A percentile compares a stretch with the other conserved stretches of the same genome.
These are phyloP conservation scores for Verticillium isaacii DNA, from an alignment of 2,329 filamentous ascomycete species.

Conservation along the genomic window DNA sequence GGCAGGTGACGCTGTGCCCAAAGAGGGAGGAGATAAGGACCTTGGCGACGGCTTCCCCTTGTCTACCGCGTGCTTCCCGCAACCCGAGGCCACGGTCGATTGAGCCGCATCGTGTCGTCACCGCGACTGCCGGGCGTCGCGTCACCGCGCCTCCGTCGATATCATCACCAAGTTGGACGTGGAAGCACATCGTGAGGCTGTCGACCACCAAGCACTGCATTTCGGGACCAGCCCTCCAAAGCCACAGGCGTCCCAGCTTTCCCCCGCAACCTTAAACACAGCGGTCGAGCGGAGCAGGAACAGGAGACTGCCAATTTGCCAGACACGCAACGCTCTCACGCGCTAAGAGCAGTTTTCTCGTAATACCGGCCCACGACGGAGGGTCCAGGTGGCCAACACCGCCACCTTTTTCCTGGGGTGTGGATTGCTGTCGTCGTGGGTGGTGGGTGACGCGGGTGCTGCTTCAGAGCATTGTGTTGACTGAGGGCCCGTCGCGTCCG, in stretches of 20 bases:
- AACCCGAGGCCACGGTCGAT: background rate
- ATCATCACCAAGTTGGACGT: background rate
- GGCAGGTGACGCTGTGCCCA: background rate
- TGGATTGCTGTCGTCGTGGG: background rate
- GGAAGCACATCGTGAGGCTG: background rate
- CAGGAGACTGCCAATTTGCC: background rate
- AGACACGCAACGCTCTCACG: background rate
- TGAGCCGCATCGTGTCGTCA: background rate
- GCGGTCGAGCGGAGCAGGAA: background rate
- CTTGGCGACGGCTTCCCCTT: slow-evolving; percentile 5
- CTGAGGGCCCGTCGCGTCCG: too few relatives aligned
- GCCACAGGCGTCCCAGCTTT: background rate
- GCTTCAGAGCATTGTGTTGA: too few relatives aligned
- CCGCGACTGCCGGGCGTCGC: background rate
- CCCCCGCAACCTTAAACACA: slow-evolving; percentile 1
- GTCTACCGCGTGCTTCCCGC: slow-evolving; percentile 1
- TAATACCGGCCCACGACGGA: background rate
- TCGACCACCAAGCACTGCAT: background rate
- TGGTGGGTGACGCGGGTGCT: background rate
- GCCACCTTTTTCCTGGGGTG: background rate
- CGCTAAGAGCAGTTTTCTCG: background rate
- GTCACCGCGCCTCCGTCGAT: background rate
- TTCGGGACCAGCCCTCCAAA: background rate
- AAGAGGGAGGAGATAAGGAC: slow-evolving; percentile 4
- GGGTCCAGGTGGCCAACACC: background rate